A percentile compares a stretch with the other conserved stretches of the same genome.
Evolutionary conservation across 2,329 filamentous ascomycete species (phyloP).

Genomic region (Aspergillus latus): DNA sequence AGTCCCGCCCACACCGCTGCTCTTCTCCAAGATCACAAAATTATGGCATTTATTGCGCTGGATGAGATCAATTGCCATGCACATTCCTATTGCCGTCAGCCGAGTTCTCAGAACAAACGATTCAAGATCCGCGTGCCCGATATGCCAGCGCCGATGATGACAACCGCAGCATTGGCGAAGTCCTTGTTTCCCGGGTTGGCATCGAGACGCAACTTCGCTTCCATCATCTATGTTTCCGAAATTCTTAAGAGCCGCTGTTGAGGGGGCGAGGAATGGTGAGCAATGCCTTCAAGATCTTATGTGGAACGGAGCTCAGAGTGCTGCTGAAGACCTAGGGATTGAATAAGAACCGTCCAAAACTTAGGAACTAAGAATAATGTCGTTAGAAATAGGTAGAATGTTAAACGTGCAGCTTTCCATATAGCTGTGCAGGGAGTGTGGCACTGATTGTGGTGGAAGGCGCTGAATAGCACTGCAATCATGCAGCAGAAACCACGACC

Average conservation of each 20-base stretch:
- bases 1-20: conserved; percentile 54
- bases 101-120: not conserved
- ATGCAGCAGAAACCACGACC: not conserved
- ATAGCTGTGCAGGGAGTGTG: not conserved
- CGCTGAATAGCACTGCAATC: not conserved
- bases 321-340: not conserved
- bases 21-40: conserved; percentile 59
- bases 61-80: conserved; percentile 59
- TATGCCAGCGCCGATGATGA: conserved; percentile 59
- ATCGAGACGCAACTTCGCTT: conserved; percentile 1
- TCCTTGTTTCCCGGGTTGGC: conserved; percentile 46
- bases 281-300: not conserved
- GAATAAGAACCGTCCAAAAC: not conserved
- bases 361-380: not conserved
- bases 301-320: not conserved
- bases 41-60: conserved; percentile 47
- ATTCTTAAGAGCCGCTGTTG: not conserved
- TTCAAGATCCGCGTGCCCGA: conserved; percentile 39
- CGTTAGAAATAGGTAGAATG: not conserved
- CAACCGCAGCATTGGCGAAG: conserved; percentile 53
- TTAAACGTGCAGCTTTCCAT: too few species aligned
- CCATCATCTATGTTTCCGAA: not conserved
- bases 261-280: not conserved
- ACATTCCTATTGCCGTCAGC: conserved; percentile 44
- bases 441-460: not conserved